These are phyloP conservation scores for Grigorovia humatica DNA, from an alignment of 805 yeast genomes.

Conservation along the genomic window DNA sequence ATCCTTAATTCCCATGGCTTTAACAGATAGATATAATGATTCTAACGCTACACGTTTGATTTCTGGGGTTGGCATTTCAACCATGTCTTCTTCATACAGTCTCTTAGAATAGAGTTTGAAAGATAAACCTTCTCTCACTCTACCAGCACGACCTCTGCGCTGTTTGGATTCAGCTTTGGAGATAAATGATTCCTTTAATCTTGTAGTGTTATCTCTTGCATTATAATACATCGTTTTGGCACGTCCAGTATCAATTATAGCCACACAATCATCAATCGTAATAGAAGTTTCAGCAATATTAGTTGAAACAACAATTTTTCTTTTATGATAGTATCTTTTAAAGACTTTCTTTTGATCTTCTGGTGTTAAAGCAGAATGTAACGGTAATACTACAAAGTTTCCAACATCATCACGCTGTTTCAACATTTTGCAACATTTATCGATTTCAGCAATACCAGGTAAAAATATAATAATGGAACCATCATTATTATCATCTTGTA, in stretches of 20 bases:
- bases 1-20: conserved; percentile 74
- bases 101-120: conserved; percentile 66
- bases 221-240: conserved; percentile 73
- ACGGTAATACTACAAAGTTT: conserved; percentile 47
- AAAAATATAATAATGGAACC: conserved; percentile 81
- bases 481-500: conserved; percentile 31
- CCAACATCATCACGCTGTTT: conserved; percentile 8
- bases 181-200: conserved; percentile 71
- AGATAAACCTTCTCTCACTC: conserved; percentile 75
- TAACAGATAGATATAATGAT: conserved; percentile 70
- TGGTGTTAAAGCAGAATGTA: conserved; percentile 82
- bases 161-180: conserved; percentile 85
- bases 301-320: conserved; percentile 83
- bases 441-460: conserved; percentile 88
- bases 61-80: conserved; percentile 75
- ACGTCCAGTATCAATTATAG: conserved; percentile 79
- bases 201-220: conserved; percentile 53
- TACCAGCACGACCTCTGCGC: conserved; percentile 97
- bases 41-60: conserved; percentile 77
- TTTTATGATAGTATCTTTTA: conserved; percentile 39
- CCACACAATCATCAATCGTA: conserved; percentile 91
- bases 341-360: conserved; percentile 76
- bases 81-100: conserved; percentile 47
- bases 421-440: conserved; percentile 36
- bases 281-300: conserved; percentile 96